Base-by-base conservation (phyloP, 2,329 filamentous ascomycete species). In the Pseudogymnoascus sp. region DNA sequence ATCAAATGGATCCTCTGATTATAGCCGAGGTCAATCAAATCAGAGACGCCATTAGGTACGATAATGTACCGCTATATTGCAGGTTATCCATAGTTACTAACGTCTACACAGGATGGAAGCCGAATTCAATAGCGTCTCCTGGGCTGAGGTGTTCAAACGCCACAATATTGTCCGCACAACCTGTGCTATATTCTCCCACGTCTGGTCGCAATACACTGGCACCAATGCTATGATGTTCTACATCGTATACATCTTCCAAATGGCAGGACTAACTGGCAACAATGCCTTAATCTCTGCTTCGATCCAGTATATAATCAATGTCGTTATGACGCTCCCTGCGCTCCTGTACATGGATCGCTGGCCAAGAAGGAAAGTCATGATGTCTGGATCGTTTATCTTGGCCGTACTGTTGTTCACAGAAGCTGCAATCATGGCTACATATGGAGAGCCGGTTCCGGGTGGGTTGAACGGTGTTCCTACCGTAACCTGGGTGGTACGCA, bases 21-120 rank as follows among this genome's bases (percentile, higher is more conserved):
- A 70, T 85, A 26, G 81, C 82, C 0, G 85, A 87, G 70, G 81
- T 80, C 74, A 77, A 83, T 62, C 81, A 84, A 64, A 82, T 85
- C 62, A 31, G 26, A 16, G 46, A 31, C 11, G 46, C 46, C 14
- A 50, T 50, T 8, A 50, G 43, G 43, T 50, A 28, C 14, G 43
- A 50, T n/a, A n/a, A 26, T n/a, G 14, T n/a, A 1, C 14, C 43
- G 7, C 24, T 50, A 50, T 50, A 50, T 28, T n/a, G 7, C 22
- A 50, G 24, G 6, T 26, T 50, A 26, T 46, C 12, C 11, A 14
- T 4, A 46, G 4, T 50, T 28, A n/a, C 43, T 50, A 26, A 50
- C 22, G 11, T 7, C 22, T 50, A 26, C 24, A 4, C 6, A 50
- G 43, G 43, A 50, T 50, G 43, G 43, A 50, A 50, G 43, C 43